Evolutionary conservation across 768 basidiomycete species (phyloP).

Genomic region (Phlebiopsis gigantea): DNA sequence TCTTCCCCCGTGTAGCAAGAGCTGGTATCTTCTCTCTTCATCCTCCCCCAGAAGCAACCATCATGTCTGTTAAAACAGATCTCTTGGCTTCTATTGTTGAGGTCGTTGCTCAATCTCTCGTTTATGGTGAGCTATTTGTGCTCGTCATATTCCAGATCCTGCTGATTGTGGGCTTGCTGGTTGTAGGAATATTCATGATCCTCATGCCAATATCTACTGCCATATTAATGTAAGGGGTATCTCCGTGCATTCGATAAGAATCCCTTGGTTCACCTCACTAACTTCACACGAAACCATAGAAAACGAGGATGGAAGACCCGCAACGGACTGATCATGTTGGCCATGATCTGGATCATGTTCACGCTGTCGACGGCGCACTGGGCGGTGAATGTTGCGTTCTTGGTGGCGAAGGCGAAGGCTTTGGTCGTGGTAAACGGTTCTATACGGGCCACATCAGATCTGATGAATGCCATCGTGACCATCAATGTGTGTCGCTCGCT

Average conservation of each 20-base stretch:
- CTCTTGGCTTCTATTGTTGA: background rate
- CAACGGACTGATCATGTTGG: background rate
- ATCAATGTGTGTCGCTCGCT: background rate
- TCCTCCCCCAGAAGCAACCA: background rate
- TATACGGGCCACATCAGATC: background rate
- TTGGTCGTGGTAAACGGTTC: background rate
- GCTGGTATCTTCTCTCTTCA: background rate
- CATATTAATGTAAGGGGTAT: background rate
- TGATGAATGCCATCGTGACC: background rate
- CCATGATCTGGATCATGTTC: background rate
- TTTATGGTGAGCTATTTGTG: background rate
- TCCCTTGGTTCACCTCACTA: background rate
- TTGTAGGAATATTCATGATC: background rate
- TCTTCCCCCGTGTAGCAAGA: background rate
- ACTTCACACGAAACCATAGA: background rate
- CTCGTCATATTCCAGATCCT: background rate
- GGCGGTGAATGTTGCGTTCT: background rate
- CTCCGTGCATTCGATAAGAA: too few species aligned
- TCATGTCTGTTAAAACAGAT: background rate
- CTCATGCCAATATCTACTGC: background rate
- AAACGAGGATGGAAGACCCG: background rate
- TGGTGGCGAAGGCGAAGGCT: background rate
- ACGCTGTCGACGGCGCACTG: background rate
- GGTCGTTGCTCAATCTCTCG: background rate
- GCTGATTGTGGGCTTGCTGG: too few species aligned